Conservation (phyloP, 371 early-diverging fungal genomes). For the Mortierella sp. region DNA sequence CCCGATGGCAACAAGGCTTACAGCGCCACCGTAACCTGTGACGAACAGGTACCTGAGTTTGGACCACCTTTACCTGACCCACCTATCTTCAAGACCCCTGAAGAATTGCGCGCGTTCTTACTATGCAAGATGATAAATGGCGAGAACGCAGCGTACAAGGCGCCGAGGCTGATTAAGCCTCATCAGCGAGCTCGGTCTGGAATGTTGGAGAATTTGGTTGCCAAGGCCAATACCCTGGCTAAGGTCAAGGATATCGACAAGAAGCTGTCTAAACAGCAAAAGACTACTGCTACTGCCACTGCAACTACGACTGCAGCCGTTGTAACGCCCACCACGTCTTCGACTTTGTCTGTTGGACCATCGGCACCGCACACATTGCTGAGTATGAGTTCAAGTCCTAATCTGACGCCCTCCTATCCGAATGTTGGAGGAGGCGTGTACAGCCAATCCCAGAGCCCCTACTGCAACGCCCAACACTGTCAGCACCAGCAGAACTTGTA, state of each 20-base stretch:
- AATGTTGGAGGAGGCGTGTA: not conserved
- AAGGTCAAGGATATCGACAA: constrained; percentile 46
- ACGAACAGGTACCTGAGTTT: constrained; percentile 73
- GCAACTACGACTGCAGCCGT: not conserved
- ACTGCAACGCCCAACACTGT: not conserved
- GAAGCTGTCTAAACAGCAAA: constrained; percentile 31
- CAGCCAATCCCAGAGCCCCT: not conserved
- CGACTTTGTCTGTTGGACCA: not conserved
- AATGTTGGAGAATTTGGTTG: constrained; percentile 61
- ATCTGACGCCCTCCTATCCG: not conserved
- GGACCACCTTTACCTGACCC: constrained; percentile 78
- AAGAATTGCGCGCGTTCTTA: constrained; percentile 70
- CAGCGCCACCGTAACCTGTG: constrained; percentile 67
- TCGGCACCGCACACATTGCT: not conserved
- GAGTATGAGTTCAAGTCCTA: constrained; percentile 4
- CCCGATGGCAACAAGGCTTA: constrained; percentile 59
- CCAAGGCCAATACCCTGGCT: constrained; percentile 51
- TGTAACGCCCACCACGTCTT: not conserved
- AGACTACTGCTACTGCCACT: not conserved
- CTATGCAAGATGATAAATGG: constrained; percentile 82
- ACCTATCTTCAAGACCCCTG: constrained; percentile 66
- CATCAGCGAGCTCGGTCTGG: constrained; percentile 66
- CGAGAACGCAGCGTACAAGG: constrained; percentile 81
- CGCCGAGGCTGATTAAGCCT: constrained; percentile 72
- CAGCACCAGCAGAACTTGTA: not conserved